Base-by-base conservation (phyloP, 2,329 filamentous ascomycete genomes). In the Gremmenia infestans region DNA sequence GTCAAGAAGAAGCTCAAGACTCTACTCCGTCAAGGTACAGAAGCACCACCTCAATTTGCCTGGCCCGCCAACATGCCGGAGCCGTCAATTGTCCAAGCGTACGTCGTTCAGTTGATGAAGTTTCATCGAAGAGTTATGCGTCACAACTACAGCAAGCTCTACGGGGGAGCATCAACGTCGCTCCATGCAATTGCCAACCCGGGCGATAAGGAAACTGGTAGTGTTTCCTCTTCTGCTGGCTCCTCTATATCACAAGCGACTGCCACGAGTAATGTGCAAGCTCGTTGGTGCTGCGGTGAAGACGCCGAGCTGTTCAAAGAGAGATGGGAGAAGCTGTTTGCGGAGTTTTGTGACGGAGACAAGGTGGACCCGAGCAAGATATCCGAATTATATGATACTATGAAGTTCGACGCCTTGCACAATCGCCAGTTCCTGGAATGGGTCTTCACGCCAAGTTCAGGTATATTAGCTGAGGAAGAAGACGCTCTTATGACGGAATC, bases 1-100 rank as follows among this genome's bases (percentile, higher is more conserved):
- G 94, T 99, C 54, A 99, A 99, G 80, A 99, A 99, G 82, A 97
- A 96, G 83, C 81, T 99, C 28, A 99, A 99, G 75, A 87, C 90
- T 1, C 79, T 99, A 19, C 74, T 99, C 56, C 86, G 94, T 32
- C 89, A 96, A 71, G 94, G 93, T n/a, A 90, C 91, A 59, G 89
- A 94, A 68, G 89, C 93, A 1, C 94, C 94, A 9, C 86, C 93
- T 17, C 91, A 99, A 68, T 99, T 99, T 70, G 91, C 94, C n/a
- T 99, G 94, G 94, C 94, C 94, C 2, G 85, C 90, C 43, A 93
- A 94, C 62, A 94, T 94, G 74, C 91, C 92, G 1, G 94, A 99
- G 70, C 94, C 94, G 2, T 95, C 91, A 25, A 85, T 96, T 63
- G 94, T 99, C 4, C 90, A 96, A 68, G 87, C 88, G 23, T 87